A percentile compares a stretch with the other conserved stretches of the same genome.
Evolutionary conservation across 805 yeast genomes (phyloP).

Genomic region (Pichia rugopelliculosa): DNA sequence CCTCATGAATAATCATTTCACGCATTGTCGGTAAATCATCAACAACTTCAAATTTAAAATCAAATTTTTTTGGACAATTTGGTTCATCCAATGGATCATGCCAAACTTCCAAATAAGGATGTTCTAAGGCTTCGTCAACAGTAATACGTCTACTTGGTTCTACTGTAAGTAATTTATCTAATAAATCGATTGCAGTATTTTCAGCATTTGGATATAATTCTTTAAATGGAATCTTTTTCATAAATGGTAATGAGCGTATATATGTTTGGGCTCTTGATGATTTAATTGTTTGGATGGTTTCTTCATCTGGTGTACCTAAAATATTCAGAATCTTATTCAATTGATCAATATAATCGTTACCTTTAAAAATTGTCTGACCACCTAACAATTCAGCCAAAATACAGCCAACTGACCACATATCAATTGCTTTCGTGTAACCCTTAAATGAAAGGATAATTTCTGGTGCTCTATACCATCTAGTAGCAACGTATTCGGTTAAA

Average conservation of each 20-base stretch:
- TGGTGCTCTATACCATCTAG: constrained; percentile 98
- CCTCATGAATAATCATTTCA: constrained; percentile 74
- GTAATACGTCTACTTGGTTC: constrained; percentile 81
- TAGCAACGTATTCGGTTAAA: constrained; percentile 95
- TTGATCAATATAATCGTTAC: constrained; percentile 94
- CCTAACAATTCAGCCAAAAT: constrained; percentile 90
- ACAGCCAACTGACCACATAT: constrained; percentile 97
- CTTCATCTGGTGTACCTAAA: constrained; percentile 86
- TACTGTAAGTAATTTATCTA: constrained; percentile 72
- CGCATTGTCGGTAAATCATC: constrained; percentile 74
- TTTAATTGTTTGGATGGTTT: constrained; percentile 62
- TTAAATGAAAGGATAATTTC: constrained; percentile 94
- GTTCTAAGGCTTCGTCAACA: constrained; percentile 81
- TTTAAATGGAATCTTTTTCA: constrained; percentile 69
- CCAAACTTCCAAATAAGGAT: constrained; percentile 85
- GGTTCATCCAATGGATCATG: constrained; percentile 93
- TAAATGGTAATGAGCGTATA: constrained; percentile 76
- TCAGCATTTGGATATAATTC: constrained; percentile 77
- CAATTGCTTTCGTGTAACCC: constrained; percentile 93
- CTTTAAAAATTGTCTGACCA: constrained; percentile 86
- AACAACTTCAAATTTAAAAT: constrained; percentile 78
- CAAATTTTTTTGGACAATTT: constrained; percentile 71
- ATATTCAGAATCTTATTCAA: constrained; percentile 78
- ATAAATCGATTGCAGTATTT: constrained; percentile 76
- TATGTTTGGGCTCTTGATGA: constrained; percentile 88